phyloP scores from a whole-genome alignment of 164 flowering plant genomes.

The Tetrastigma voinierianum region DNA sequence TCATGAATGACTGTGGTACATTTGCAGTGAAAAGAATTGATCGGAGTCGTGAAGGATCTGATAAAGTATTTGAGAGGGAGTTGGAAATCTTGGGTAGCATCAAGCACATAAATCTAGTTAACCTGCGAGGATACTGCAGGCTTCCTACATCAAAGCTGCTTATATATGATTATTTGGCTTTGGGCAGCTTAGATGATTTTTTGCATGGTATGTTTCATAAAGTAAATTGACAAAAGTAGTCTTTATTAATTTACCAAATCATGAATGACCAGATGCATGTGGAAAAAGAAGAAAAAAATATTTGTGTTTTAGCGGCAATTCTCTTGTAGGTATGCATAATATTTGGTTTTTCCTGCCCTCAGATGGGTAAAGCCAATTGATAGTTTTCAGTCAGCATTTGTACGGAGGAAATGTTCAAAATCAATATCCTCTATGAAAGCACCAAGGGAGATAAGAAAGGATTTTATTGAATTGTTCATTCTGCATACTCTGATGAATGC shows the following conservation, averaged over 20 bases:
- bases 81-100: conserved; percentile 90
- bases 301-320: too few species aligned
- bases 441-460: too few species aligned
- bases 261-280: not conserved
- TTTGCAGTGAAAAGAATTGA: conserved; percentile 95
- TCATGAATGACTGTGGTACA: conserved; percentile 86
- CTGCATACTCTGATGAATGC: too few species aligned
- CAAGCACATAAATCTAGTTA: conserved; percentile 91
- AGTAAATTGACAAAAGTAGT: not conserved
- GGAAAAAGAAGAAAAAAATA: too few species aligned
- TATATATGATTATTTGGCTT: conserved; percentile 80
- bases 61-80: conserved; percentile 85
- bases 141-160: conserved; percentile 85
- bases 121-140: conserved; percentile 81
- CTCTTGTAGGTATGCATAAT: too few species aligned
- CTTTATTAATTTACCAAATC: too few species aligned
- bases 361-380: too few species aligned
- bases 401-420: too few species aligned
- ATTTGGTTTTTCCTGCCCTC: too few species aligned
- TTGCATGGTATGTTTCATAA: conserved; percentile 63
- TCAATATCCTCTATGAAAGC: too few species aligned
- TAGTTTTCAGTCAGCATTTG: too few species aligned
- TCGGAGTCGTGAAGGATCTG: conserved; percentile 72
- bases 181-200: conserved; percentile 85
- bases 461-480: too few species aligned